Percentiles rank a stretch among this genome's conserved stretches.
Conservation (phyloP, 1,284 basidiomycete genomes). For the Leccinum subrobustum region DNA sequence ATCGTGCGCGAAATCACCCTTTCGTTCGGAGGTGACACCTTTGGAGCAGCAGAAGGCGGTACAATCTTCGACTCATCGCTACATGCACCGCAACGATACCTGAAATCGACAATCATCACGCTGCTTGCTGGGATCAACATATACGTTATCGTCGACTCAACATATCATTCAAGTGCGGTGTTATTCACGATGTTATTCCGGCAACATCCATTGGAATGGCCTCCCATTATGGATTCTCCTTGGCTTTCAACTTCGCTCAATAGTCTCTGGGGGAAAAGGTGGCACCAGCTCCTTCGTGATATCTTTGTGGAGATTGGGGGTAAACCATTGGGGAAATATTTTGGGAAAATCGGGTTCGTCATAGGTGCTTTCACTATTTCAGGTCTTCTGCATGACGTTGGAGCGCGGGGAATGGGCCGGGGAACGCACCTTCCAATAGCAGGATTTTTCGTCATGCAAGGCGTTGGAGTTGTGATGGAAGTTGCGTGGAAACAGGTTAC, state of each 20-base stretch:
- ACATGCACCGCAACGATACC: conserved; percentile 42
- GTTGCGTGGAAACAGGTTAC: conserved; percentile 41
- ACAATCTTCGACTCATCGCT: conserved; percentile 51
- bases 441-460: conserved; percentile 59
- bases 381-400: conserved; percentile 41
- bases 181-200: conserved; percentile 40
- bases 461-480: conserved; percentile 51
- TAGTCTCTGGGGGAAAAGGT: conserved; percentile 45
- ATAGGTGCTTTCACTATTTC: conserved; percentile 59
- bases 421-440: conserved; percentile 45
- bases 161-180: conserved; percentile 45
- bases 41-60: conserved; percentile 32
- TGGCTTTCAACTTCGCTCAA: conserved; percentile 28
- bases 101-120: conserved; percentile 42
- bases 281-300: conserved; percentile 45
- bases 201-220: conserved; percentile 30
- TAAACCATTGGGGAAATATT: conserved; percentile 30
- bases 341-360: conserved; percentile 48
- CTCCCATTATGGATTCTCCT: neutral
- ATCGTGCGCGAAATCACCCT: neutral
- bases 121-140: conserved; percentile 42
- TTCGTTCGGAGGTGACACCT: conserved; percentile 22
- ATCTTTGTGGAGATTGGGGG: conserved; percentile 38
- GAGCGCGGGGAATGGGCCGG: conserved; percentile 39
- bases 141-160: conserved; percentile 42